These are phyloP conservation scores for Colletotrichum navitas DNA, from an alignment of 2,329 filamentous ascomycete species.

Conservation along the genomic window DNA sequence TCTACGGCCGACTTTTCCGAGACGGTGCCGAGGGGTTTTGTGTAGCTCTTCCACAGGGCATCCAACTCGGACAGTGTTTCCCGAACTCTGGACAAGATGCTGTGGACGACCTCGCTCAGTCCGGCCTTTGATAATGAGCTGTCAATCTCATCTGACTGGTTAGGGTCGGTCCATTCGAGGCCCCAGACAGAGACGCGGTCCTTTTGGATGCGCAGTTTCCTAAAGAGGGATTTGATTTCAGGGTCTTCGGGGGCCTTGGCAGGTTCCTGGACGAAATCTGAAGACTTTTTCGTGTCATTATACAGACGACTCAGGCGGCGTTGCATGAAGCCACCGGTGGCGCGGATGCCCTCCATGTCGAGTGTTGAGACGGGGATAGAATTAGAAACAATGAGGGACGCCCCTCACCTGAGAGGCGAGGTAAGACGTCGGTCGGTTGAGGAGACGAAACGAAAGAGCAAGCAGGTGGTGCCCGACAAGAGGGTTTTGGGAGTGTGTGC, in stretches of 20 bases:
- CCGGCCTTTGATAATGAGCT: conserved; percentile 79
- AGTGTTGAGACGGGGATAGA: not conserved
- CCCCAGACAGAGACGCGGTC: conserved; percentile 85
- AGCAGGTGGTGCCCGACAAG: not conserved
- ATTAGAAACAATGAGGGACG: conserved; percentile 20
- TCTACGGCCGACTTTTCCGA: conserved; percentile 58
- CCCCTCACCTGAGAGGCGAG: conserved; percentile 30
- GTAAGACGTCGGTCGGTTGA: conserved; percentile 6
- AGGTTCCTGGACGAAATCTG: conserved; percentile 77
- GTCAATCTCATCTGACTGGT: conserved; percentile 77
- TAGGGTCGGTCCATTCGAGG: conserved; percentile 82
- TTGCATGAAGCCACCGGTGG: conserved; percentile 67
- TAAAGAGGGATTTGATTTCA: conserved; percentile 78
- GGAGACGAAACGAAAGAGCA: not conserved
- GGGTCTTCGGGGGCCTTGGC: conserved; percentile 74
- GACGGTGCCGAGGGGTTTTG: conserved; percentile 56
- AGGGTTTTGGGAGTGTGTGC: not conserved
- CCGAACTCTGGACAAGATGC: conserved; percentile 84
- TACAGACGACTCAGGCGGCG: conserved; percentile 79
- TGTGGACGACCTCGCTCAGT: conserved; percentile 80
- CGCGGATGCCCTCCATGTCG: conserved; percentile 65
- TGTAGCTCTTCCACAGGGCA: conserved; percentile 75
- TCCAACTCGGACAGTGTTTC: conserved; percentile 84
- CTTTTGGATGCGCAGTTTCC: conserved; percentile 84
- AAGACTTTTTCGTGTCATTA: conserved; percentile 84